Evolutionary conservation across 1,139 yeast genomes (phyloP).

Genomic region (Zygosaccharomyces sapae): DNA sequence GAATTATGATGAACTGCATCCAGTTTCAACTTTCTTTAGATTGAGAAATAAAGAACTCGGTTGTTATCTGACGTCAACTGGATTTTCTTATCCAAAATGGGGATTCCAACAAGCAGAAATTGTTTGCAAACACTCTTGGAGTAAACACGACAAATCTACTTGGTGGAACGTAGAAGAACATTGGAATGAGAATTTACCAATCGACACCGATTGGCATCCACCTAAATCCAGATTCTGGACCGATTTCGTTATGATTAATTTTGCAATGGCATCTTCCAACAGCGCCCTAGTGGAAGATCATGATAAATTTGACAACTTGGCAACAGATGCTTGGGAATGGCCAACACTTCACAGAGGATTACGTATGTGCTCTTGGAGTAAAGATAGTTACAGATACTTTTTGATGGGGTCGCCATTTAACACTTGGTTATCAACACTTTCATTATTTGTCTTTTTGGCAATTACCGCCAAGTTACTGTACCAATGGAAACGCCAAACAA

Average conservation of each 20-base stretch:
- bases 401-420: conserved; percentile 64
- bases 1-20: conserved; percentile 49
- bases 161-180: conserved; percentile 83
- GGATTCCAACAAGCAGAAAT: conserved; percentile 81
- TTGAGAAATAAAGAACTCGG: conserved; percentile 59
- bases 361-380: conserved; percentile 66
- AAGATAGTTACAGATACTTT: conserved; percentile 47
- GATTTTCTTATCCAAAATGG: conserved; percentile 70
- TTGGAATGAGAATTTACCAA: conserved; percentile 43
- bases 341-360: conserved; percentile 60
- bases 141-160: conserved; percentile 56
- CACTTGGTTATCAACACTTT: conserved; percentile 53
- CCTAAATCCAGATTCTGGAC: conserved; percentile 69
- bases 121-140: conserved; percentile 54
- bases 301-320: conserved; percentile 59
- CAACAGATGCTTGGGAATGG: conserved; percentile 83
- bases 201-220: conserved; percentile 48
- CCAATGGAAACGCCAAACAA: conserved; percentile 61
- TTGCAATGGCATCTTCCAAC: conserved; percentile 76
- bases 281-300: conserved; percentile 72
- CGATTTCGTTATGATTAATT: conserved; percentile 62
- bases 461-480: conserved; percentile 42
- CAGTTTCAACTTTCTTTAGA: conserved; percentile 66
- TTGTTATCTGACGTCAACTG: conserved; percentile 72
- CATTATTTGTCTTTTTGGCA: conserved; percentile 35